Conservation (phyloP, 2,329 filamentous ascomycete species). For the Colletotrichum ledebouriae region DNA sequence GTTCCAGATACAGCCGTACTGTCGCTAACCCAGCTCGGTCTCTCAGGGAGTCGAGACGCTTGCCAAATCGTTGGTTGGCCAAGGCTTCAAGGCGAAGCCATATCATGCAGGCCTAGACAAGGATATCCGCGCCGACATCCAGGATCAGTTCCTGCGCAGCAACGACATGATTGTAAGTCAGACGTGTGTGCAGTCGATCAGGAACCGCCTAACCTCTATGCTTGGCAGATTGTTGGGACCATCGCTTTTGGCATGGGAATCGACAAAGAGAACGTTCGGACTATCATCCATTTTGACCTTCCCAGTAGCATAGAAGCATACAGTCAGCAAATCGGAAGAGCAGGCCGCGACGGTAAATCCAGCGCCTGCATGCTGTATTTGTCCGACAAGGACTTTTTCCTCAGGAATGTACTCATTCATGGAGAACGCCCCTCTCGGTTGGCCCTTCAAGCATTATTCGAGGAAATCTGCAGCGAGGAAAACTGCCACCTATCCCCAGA, state of each 20-base stretch:
- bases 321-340: conserved; percentile 69
- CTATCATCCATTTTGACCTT: conserved; percentile 66
- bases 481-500: conserved; percentile 51
- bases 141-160: conserved; percentile 65
- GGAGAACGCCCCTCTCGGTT: conserved; percentile 69
- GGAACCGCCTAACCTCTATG: neutral
- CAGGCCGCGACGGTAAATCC: conserved; percentile 64
- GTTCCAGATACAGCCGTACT: neutral
- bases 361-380: conserved; percentile 71
- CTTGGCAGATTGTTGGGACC: conserved; percentile 60
- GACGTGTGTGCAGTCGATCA: rapidly evolving
- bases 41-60: conserved; percentile 59
- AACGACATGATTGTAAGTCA: conserved; percentile 52
- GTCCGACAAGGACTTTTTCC: conserved; percentile 68
- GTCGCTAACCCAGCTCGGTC: neutral
- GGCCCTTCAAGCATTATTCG: conserved; percentile 62
- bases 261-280: conserved; percentile 67
- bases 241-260: conserved; percentile 74
- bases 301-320: conserved; percentile 68
- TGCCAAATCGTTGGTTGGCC: conserved; percentile 52
- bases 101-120: conserved; percentile 66
- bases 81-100: conserved; percentile 57
- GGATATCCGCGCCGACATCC: conserved; percentile 59
- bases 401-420: conserved; percentile 71
- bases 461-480: conserved; percentile 62